Conservation (phyloP, 306 rosid genomes). For the Vachellia collinsii region DNA sequence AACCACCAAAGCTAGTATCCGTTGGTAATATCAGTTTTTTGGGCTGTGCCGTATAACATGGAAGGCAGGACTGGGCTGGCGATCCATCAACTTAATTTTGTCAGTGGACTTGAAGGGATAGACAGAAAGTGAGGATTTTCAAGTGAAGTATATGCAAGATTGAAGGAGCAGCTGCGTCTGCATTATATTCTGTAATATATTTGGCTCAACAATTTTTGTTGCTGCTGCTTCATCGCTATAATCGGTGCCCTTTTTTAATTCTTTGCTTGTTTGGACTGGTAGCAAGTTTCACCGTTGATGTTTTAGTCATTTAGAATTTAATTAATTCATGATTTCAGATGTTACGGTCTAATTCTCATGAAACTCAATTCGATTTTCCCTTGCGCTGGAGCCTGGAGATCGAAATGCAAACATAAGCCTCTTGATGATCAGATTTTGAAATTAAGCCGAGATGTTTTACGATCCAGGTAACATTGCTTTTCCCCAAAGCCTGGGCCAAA, state of each 20-base stretch:
- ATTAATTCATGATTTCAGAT: not conserved
- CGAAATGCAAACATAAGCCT: no score
- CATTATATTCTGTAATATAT: conserved; percentile 10
- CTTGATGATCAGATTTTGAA: no score
- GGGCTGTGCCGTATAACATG: conserved; percentile 20
- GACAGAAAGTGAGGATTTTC: conserved; percentile 9
- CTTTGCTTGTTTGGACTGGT: not conserved
- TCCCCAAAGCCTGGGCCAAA: no score
- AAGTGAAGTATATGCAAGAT: conserved; percentile 19
- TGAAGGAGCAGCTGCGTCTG: conserved; percentile 5
- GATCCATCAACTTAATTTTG: conserved; percentile 14
- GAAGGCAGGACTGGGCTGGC: conserved; percentile 21
- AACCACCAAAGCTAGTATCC: conserved; percentile 34
- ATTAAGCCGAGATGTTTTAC: no score
- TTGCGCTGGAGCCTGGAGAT: not conserved
- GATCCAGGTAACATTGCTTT: no score
- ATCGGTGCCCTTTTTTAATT: not conserved
- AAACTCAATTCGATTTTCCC: not conserved
- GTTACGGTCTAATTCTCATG: not conserved
- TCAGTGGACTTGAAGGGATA: conserved; percentile 4
- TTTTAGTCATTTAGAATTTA: not conserved
- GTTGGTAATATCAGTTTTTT: not conserved
- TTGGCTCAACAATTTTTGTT: not conserved
- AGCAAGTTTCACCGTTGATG: conserved; percentile 6
- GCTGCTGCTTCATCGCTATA: conserved; percentile 6